These are phyloP conservation scores for Penicillium bovifimosum DNA, from an alignment of 495 filamentous ascomycete genomes.

Conservation along the genomic window DNA sequence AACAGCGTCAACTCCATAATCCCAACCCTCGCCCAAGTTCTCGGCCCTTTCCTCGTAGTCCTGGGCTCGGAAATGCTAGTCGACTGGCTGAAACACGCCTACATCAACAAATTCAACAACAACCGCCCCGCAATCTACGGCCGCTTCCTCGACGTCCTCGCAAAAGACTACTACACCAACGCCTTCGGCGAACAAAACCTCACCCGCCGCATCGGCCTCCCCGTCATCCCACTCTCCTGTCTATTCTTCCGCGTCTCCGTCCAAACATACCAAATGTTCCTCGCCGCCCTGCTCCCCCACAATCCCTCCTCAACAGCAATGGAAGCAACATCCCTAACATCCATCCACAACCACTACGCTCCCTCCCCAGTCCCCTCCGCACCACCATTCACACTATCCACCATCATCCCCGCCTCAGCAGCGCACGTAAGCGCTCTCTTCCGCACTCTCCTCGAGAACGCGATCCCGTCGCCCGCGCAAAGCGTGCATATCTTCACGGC, in stretches of 20 bases:
- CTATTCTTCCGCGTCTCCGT: slow-evolving; percentile 92
- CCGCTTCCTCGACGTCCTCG: slow-evolving; percentile 84
- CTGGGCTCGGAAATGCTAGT: slow-evolving; percentile 95
- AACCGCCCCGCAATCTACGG: slow-evolving; percentile 83
- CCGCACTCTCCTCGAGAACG: slow-evolving; percentile 37
- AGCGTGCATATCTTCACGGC: slow-evolving; percentile 54
- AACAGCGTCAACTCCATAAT: slow-evolving; percentile 42
- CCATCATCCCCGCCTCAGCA: slow-evolving; percentile 31
- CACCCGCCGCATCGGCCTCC: slow-evolving; percentile 83
- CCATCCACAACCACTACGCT: slow-evolving; percentile 51
- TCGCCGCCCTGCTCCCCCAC: slow-evolving; percentile 73
- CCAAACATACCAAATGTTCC: slow-evolving; percentile 98
- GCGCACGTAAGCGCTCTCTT: slow-evolving; percentile 34
- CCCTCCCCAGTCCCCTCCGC: slow-evolving; percentile 27
- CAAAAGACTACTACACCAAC: slow-evolving; percentile 97
- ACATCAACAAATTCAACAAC: slow-evolving; percentile 98
- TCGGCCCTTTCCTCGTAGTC: slow-evolving; percentile 87
- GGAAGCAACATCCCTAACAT: slow-evolving; percentile 56
- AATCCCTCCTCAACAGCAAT: slow-evolving; percentile 67
- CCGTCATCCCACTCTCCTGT: slow-evolving; percentile 85
- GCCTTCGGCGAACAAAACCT: slow-evolving; percentile 88
- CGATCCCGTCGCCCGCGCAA: slow-evolving; percentile 42
- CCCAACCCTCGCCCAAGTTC: slow-evolving; percentile 77
- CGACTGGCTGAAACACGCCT: slow-evolving; percentile 96
- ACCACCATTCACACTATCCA: slow-evolving; percentile 34